A percentile compares a stretch with the other conserved stretches of the same genome.
Evolutionary conservation across 495 filamentous ascomycete species (phyloP).

Genomic region (Astrocystis sublimbata): DNA sequence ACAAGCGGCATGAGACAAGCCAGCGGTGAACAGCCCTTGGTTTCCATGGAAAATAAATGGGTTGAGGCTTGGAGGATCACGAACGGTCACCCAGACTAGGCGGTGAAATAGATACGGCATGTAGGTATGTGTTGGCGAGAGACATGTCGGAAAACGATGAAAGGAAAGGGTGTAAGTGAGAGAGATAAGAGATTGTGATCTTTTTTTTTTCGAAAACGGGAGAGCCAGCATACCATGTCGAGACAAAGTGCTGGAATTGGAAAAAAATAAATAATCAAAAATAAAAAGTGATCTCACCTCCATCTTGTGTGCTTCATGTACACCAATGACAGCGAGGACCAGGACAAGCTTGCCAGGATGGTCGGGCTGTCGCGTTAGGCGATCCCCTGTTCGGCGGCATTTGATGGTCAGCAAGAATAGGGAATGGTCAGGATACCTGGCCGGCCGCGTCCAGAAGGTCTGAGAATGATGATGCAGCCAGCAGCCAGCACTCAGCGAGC

Average conservation of each 20-base stretch:
- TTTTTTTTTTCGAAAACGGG: neutral
- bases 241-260: slow-evolving; percentile 6
- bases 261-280: slow-evolving; percentile 3
- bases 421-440: slow-evolving; percentile 18
- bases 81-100: slow-evolving; percentile 13
- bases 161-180: neutral
- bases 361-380: slow-evolving; percentile 11
- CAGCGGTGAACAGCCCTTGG: slow-evolving; percentile 13
- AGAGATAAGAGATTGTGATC: slow-evolving; percentile 4
- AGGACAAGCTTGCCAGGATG: slow-evolving; percentile 15
- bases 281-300: slow-evolving; percentile 19
- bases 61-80: neutral
- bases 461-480: slow-evolving; percentile 24
- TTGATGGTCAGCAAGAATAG: slow-evolving; percentile 5
- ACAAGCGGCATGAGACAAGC: slow-evolving; percentile 16
- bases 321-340: slow-evolving; percentile 1
- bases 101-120: slow-evolving; percentile 16
- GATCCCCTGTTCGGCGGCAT: slow-evolving; percentile 18
- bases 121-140: slow-evolving; percentile 20
- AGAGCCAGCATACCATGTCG: slow-evolving; percentile 1
- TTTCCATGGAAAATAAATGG: slow-evolving; percentile 6
- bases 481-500: slow-evolving; percentile 23
- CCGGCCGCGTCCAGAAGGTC: slow-evolving; percentile 14
- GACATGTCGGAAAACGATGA: slow-evolving; percentile 1
- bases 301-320: slow-evolving; percentile 16